These are phyloP conservation scores for Aspergillus sp. DNA, from an alignment of 2,329 filamentous ascomycete genomes.

Conservation along the genomic window DNA sequence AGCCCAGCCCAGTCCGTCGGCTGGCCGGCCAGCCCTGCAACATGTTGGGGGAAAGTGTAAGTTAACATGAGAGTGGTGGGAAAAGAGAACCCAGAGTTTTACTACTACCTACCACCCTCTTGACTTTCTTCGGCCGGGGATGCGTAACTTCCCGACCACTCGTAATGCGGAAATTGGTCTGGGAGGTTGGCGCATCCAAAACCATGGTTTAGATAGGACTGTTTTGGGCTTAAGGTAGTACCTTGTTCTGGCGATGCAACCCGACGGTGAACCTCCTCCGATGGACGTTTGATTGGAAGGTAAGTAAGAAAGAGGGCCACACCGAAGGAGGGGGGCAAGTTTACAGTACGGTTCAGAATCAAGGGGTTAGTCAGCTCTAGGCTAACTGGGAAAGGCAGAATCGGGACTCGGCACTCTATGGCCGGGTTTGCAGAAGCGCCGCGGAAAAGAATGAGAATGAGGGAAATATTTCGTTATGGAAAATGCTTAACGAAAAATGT, in stretches of 20 bases:
- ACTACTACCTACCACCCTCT: background rate
- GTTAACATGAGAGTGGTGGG: too few relatives aligned
- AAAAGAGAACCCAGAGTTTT: background rate
- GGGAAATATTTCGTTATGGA: background rate
- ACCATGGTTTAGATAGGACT: background rate
- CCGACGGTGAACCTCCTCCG: background rate
- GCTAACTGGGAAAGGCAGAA: background rate
- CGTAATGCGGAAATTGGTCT: background rate
- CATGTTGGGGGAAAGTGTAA: too few relatives aligned
- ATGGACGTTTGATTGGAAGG: background rate
- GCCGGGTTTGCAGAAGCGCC: background rate
- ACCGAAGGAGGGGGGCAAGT: background rate
- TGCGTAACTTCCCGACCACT: background rate
- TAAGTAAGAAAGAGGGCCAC: background rate
- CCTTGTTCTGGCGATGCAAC: conserved; percentile 2
- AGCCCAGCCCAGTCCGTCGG: too few relatives aligned
- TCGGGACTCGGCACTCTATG: background rate
- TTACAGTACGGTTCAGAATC: background rate
- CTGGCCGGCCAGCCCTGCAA: too few relatives aligned
- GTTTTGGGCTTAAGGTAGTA: background rate
- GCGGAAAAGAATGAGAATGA: background rate
- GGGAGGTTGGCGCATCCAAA: background rate
- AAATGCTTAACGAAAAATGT: background rate
- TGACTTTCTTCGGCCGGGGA: background rate
- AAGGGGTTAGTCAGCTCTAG: conserved; percentile 8